Conservation (phyloP, 805 yeast species). For the Ogataea glucozyma region DNA sequence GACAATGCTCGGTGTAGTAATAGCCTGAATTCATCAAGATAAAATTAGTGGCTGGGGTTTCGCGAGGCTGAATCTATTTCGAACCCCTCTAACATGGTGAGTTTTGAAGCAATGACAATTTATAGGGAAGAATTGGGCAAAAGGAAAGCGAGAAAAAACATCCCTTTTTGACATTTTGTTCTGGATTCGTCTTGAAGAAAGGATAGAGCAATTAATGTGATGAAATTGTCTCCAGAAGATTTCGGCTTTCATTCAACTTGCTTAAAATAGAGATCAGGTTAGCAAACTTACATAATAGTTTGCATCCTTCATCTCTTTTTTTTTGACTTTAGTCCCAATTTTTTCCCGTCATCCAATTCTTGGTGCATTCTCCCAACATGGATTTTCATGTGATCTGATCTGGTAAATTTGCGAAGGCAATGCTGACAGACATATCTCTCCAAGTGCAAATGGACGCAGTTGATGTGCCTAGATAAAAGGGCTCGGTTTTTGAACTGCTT, state of each 20-base stretch:
- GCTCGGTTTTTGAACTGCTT: constrained; percentile 61
- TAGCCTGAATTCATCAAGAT: no score
- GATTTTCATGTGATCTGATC: constrained; percentile 68
- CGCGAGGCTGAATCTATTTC: no score
- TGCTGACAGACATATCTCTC: constrained; percentile 55
- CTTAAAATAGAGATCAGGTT: background rate
- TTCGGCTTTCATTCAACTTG: background rate
- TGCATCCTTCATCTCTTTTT: constrained; percentile 14
- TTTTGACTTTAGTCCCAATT: constrained; percentile 7
- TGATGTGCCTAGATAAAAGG: constrained; percentile 64
- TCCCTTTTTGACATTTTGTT: no score
- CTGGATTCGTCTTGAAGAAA: no score
- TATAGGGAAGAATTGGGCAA: background rate
- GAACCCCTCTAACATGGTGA: no score
- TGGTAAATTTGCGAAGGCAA: constrained; percentile 62
- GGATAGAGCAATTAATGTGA: background rate
- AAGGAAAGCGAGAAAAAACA: background rate
- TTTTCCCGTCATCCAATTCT: constrained; percentile 12
- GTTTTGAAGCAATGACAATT: background rate
- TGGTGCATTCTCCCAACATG: constrained; percentile 50
- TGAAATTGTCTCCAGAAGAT: background rate
- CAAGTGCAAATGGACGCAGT: constrained; percentile 59
- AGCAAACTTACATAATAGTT: background rate
- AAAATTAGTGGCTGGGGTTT: no score
- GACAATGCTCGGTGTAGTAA: background rate